These are phyloP conservation scores for Quercus bicolor DNA, from an alignment of 306 rosid species.

Conservation along the genomic window DNA sequence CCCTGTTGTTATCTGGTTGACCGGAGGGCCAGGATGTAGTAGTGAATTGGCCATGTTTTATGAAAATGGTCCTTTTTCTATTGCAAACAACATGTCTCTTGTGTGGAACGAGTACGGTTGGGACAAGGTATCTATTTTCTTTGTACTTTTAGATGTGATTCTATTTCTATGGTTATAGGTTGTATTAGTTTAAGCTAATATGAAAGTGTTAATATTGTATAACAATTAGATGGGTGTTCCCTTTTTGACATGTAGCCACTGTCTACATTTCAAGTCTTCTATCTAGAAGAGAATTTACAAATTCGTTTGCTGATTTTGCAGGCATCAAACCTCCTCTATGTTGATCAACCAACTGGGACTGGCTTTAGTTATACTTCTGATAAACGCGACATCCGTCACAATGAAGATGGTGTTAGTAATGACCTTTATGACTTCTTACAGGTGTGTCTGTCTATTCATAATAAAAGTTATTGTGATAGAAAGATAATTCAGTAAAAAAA, in stretches of 20 bases:
- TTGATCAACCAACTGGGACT: constrained; percentile 96
- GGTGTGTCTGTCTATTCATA: constrained; percentile 37
- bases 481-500: not conserved
- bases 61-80: constrained; percentile 88
- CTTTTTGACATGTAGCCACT: not conserved
- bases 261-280: not conserved
- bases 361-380: constrained; percentile 89
- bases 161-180: not conserved
- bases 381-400: constrained; percentile 73
- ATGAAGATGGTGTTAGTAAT: constrained; percentile 82
- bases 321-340: constrained; percentile 90
- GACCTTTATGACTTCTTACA: constrained; percentile 91
- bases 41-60: constrained; percentile 96
- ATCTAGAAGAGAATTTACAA: constrained; percentile 11
- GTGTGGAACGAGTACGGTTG: constrained; percentile 89
- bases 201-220: not conserved
- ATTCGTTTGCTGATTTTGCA: constrained; percentile 35
- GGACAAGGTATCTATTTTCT: constrained; percentile 65
- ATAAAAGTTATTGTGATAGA: not conserved
- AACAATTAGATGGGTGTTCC: not conserved
- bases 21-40: constrained; percentile 99
- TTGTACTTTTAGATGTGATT: not conserved
- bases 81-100: constrained; percentile 84
- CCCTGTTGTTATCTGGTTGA: constrained; percentile 95
- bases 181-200: not conserved